Percentiles rank a stretch among this genome's conserved stretches.
Conservation (phyloP, 2,329 filamentous ascomycete species). For the Graphium sp. region DNA sequence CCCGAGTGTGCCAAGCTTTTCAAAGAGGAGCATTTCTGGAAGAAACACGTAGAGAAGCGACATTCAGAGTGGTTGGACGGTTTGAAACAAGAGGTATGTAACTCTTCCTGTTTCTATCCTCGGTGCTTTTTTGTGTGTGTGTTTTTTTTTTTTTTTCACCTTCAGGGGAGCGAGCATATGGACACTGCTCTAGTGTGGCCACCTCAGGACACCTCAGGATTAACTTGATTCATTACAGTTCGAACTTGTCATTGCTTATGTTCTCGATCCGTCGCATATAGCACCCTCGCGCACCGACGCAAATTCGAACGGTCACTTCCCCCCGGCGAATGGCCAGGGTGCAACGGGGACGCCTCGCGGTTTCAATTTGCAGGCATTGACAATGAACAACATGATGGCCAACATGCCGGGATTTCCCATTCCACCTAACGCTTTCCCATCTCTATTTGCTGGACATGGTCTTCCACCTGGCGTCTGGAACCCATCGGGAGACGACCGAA, state of each 20-base stretch:
- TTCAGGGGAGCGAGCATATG: not conserved
- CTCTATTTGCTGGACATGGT: slow-evolving; percentile 35
- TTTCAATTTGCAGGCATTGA: slow-evolving; percentile 68
- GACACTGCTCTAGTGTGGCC: slow-evolving; percentile 6
- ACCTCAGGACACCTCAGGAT: too few species aligned
- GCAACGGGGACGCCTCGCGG: slow-evolving; percentile 76
- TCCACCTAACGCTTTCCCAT: slow-evolving; percentile 26
- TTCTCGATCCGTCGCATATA: slow-evolving; percentile 87
- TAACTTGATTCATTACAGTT: too few species aligned
- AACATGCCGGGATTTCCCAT: slow-evolving; percentile 39
- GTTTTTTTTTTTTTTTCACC: not conserved
- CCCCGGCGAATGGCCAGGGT: slow-evolving; percentile 57
- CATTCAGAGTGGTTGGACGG: slow-evolving; percentile 75
- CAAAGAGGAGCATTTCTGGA: slow-evolving; percentile 95
- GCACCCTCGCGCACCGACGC: slow-evolving; percentile 84
- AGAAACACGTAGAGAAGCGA: slow-evolving; percentile 93
- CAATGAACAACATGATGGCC: slow-evolving; percentile 39
- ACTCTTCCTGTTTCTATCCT: slow-evolving; percentile 1
- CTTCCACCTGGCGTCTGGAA: slow-evolving; percentile 25
- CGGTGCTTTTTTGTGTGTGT: not conserved
- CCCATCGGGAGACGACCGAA: slow-evolving; percentile 34
- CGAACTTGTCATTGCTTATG: slow-evolving; percentile 82
- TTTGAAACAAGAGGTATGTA: slow-evolving; percentile 66
- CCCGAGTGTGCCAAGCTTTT: slow-evolving; percentile 94
- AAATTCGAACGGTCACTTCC: slow-evolving; percentile 92